These are phyloP conservation scores for Penicillium dipodomyicola DNA, from an alignment of 495 filamentous ascomycete species.

Conservation along the genomic window DNA sequence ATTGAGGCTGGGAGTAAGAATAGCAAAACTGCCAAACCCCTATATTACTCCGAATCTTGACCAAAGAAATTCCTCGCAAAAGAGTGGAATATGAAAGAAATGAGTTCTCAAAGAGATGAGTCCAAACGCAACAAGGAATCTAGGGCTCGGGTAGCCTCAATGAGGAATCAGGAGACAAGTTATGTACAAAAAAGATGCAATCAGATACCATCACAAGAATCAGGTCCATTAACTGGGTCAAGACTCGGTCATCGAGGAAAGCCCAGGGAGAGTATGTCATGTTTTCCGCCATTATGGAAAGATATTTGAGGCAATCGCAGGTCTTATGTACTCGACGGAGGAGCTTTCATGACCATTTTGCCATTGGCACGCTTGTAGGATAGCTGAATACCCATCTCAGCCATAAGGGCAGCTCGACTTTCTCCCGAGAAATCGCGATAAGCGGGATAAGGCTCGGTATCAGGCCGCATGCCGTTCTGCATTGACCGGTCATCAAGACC, in stretches of 20 bases:
- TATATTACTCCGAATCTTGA: slow-evolving; percentile 15
- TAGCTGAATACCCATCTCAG: slow-evolving; percentile 42
- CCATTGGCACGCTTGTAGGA: slow-evolving; percentile 53
- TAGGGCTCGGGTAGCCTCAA: slow-evolving; percentile 14
- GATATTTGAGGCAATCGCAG: background rate
- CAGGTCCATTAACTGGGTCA: background rate
- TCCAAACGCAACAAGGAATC: slow-evolving; percentile 17
- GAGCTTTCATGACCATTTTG: slow-evolving; percentile 34
- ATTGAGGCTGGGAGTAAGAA: background rate
- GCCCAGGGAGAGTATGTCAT: background rate
- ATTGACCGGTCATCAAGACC: slow-evolving; percentile 44
- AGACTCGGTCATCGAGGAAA: background rate
- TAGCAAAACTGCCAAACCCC: background rate
- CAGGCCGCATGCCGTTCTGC: slow-evolving; percentile 53
- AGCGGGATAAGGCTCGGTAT: slow-evolving; percentile 31
- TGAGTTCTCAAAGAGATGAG: slow-evolving; percentile 4
- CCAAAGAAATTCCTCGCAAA: slow-evolving; percentile 6
- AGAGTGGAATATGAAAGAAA: slow-evolving; percentile 11
- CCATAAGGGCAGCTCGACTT: slow-evolving; percentile 30
- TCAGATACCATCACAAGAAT: background rate
- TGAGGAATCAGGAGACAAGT: slow-evolving; percentile 11
- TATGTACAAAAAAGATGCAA: slow-evolving; percentile 28
- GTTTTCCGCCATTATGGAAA: background rate
- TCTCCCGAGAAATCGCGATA: slow-evolving; percentile 34
- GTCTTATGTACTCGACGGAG: slow-evolving; percentile 23